Evolutionary conservation across 2,329 filamentous ascomycete genomes (phyloP).

Genomic region (Colletotrichum sp.): DNA sequence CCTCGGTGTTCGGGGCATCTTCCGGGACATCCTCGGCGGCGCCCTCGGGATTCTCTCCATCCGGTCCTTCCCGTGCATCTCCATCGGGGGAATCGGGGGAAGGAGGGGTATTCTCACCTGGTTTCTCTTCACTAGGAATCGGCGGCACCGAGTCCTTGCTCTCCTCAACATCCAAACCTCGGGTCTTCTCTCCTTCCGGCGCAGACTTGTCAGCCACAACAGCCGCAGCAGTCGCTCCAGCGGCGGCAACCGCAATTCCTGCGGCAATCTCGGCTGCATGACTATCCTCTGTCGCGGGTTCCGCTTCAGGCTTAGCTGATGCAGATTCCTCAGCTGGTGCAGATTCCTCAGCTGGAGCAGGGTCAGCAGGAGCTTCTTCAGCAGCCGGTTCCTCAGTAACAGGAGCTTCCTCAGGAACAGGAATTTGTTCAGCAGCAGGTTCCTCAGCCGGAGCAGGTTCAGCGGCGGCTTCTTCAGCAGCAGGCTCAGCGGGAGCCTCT

Average conservation of each 20-base stretch:
- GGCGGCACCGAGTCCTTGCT: slow-evolving; percentile 22
- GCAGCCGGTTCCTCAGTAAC: neutral
- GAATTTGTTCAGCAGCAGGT: neutral
- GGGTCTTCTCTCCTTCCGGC: slow-evolving; percentile 2
- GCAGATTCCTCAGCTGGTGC: neutral
- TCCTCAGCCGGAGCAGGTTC: too few species aligned
- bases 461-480: neutral
- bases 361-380: neutral
- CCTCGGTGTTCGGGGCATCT: slow-evolving; percentile 3
- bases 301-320: neutral
- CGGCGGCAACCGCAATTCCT: neutral
- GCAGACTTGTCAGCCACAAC: neutral
- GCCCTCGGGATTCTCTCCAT: neutral
- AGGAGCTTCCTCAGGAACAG: neutral
- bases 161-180: slow-evolving; percentile 19
- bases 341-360: neutral
- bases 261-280: neutral
- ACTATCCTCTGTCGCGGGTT: neutral
- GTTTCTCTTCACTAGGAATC: slow-evolving; percentile 21
- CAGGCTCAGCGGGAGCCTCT: neutral
- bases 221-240: neutral
- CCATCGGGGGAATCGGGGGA: slow-evolving; percentile 28
- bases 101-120: slow-evolving; percentile 34
- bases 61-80: slow-evolving; percentile 19
- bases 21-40: neutral